Base-by-base conservation (phyloP, 2,329 filamentous ascomycete genomes). In the Colletotrichum tofieldiae region DNA sequence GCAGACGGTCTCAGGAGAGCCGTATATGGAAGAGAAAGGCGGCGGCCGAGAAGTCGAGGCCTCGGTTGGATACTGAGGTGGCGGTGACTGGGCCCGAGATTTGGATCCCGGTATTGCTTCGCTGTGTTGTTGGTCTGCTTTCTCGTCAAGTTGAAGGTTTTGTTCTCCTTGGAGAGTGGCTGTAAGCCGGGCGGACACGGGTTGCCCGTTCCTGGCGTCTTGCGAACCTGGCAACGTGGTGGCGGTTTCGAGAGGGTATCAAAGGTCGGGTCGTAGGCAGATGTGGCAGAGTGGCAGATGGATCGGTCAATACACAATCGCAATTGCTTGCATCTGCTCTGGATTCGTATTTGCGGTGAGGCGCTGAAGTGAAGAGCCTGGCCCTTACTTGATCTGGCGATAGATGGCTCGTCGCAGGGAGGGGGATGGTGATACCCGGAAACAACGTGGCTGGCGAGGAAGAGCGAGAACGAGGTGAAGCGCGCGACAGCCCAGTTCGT, bases 1-100 rank as follows among this genome's bases (percentile, higher is more conserved):
- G 73, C 79, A 80, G 68, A 81, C 79, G 79, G 84, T 81, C 73
- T 76, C 75, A 23, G 76, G 73, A 74, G 82, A 83, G 51, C 83
- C 83, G 80, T 88, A 91, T 81, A 91, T 86, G 72, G 89, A 90
- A 69, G 88, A 91, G 78, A 91, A 91, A 41, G 90, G 86, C 73
- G 89, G 90, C 67, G 88, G 89, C 52, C 84, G 84, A 61, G 86
- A 86, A 70, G 84, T 84, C 65, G 86, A 88, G 45, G 87, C 83
- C 80, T 90, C 88, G 67, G 82, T 81, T 72, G 88, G 88, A 81
- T 92, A 92, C 78, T 86, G 86, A 63, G 90, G 90, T 75, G 90
- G 90, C 64, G 89, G 89, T 70, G 86, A 87, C 74, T 83, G 85
- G 73, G 82, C 82, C 74, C 81, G 79, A 71, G 72, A 80, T 23